A percentile compares a stretch with the other conserved stretches of the same genome.
phyloP scores from a whole-genome alignment of 352 stramenopile species.

The Phytophthora colocasiae region DNA sequence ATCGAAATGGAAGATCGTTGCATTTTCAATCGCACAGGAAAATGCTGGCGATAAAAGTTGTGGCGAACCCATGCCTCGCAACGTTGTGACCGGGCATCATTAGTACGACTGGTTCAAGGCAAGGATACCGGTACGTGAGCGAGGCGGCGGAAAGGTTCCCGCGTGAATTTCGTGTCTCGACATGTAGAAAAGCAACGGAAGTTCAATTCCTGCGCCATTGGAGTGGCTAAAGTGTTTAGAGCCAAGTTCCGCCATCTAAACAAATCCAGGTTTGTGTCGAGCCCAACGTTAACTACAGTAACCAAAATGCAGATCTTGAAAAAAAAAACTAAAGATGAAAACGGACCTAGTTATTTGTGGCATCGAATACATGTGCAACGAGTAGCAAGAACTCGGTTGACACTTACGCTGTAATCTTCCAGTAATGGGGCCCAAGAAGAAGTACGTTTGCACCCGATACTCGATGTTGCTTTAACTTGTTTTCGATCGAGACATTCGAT shows the following conservation, averaged over 20 bases:
- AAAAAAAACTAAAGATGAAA: too few species aligned
- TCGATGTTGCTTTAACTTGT: background rate
- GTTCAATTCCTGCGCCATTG: slow-evolving; percentile 4
- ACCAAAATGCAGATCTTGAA: too few species aligned
- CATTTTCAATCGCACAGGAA: slow-evolving; percentile 14
- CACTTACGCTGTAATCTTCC: background rate
- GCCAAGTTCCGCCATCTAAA: background rate
- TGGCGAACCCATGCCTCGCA: slow-evolving; percentile 16
- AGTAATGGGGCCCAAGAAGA: slow-evolving; percentile 60
- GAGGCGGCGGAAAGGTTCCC: background rate
- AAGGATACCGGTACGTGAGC: slow-evolving; percentile 3
- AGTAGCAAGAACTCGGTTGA: too few species aligned
- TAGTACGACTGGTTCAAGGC: background rate
- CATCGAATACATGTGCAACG: too few species aligned
- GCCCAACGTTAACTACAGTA: too few species aligned
- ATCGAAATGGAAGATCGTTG: slow-evolving; percentile 24
- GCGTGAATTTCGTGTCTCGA: background rate
- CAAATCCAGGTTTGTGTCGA: background rate
- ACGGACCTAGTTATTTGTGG: slow-evolving; percentile 19
- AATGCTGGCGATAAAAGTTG: slow-evolving; percentile 20
- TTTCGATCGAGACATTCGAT: background rate
- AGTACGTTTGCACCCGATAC: slow-evolving; percentile 21
- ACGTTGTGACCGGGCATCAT: slow-evolving; percentile 6
- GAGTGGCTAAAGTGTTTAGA: background rate
- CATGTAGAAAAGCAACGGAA: slow-evolving; percentile 8